A percentile compares a stretch with the other conserved stretches of the same genome.
phyloP scores from a whole-genome alignment of 163 green algal genomes.

The Smithsoniella earleae region DNA sequence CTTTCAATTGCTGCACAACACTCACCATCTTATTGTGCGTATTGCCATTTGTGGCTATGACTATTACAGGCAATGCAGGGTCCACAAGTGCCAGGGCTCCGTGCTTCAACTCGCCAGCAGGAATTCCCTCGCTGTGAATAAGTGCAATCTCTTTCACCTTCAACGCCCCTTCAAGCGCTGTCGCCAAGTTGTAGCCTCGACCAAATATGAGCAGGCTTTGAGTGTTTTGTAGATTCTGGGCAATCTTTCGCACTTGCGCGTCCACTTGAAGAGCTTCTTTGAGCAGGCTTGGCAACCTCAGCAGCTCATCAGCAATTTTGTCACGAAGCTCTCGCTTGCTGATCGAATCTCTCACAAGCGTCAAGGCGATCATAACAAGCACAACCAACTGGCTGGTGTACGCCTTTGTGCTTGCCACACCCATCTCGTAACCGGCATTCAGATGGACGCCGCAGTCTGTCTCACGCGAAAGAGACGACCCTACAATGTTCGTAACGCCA shows the following conservation, averaged over 20 bases:
- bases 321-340: slow-evolving; percentile 54
- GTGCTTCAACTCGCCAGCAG: slow-evolving; percentile 98
- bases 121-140: slow-evolving; percentile 94
- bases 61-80: slow-evolving; percentile 83
- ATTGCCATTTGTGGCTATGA: slow-evolving; percentile 51
- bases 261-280: slow-evolving; percentile 58
- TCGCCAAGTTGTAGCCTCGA: slow-evolving; percentile 91
- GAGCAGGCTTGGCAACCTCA: slow-evolving; percentile 59
- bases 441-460: slow-evolving; percentile 92
- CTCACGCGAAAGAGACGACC: slow-evolving; percentile 72
- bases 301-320: slow-evolving; percentile 75
- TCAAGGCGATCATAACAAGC: slow-evolving; percentile 86
- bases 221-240: slow-evolving; percentile 64
- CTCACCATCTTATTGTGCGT: slow-evolving; percentile 85
- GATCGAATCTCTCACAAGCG: slow-evolving; percentile 80
- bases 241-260: slow-evolving; percentile 64
- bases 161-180: slow-evolving; percentile 85
- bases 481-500: slow-evolving; percentile 95
- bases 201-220: slow-evolving; percentile 87
- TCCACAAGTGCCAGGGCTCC: slow-evolving; percentile 93
- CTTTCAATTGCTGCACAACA: slow-evolving; percentile 81
- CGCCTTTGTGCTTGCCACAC: slow-evolving; percentile 90
- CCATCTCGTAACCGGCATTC: slow-evolving; percentile 95
- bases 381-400: slow-evolving; percentile 90
- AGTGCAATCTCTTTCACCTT: slow-evolving; percentile 96